Conservation (phyloP, 176 grass and related monocot species). For the Tillandsia fasciculata region DNA sequence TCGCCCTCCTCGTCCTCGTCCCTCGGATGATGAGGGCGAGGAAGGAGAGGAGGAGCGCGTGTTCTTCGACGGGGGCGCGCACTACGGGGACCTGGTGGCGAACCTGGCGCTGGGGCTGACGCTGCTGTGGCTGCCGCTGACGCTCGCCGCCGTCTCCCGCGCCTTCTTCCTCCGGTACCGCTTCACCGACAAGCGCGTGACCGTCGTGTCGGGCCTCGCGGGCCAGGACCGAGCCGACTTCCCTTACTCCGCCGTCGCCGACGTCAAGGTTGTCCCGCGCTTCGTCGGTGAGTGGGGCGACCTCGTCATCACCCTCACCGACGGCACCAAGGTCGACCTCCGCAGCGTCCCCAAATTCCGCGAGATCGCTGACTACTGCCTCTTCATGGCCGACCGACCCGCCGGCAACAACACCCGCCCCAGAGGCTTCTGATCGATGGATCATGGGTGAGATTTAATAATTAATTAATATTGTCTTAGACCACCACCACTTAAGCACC, state of each 20-base stretch:
- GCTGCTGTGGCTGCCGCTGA: constrained; percentile 84
- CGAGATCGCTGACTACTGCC: constrained; percentile 80
- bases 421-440: background rate
- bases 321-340: constrained; percentile 90
- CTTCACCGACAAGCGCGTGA: constrained; percentile 77
- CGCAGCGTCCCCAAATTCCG: constrained; percentile 91
- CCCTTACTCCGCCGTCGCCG: constrained; percentile 60
- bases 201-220: constrained; percentile 72
- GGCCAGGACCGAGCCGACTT: constrained; percentile 87
- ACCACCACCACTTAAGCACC: too few relatives aligned
- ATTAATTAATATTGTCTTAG: too few relatives aligned
- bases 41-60: constrained; percentile 32
- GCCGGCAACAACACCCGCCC: too few relatives aligned
- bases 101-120: constrained; percentile 82
- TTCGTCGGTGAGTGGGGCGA: constrained; percentile 96
- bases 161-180: constrained; percentile 82
- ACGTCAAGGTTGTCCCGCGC: constrained; percentile 69
- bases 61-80: constrained; percentile 88
- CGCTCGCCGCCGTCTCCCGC: constrained; percentile 73
- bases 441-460: too few relatives aligned
- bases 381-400: constrained; percentile 30
- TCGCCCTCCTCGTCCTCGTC: too few relatives aligned
- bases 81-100: constrained; percentile 68
- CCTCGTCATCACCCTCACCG: constrained; percentile 80
- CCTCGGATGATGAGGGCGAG: too few relatives aligned